Base-by-base conservation (phyloP, 2,329 filamentous ascomycete genomes). In the Colletotrichum sp. region DNA sequence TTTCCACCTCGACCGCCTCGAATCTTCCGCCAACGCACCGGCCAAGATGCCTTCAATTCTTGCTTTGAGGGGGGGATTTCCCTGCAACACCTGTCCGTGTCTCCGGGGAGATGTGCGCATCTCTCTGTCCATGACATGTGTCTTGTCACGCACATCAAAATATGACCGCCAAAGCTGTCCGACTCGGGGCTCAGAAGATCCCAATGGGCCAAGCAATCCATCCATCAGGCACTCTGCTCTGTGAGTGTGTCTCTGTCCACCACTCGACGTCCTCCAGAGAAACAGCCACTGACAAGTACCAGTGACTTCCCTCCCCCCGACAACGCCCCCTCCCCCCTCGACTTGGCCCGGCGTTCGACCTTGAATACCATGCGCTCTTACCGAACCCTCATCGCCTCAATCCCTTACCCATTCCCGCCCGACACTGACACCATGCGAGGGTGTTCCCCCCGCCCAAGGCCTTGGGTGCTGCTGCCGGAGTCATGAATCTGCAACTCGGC, bases 311-410 rank as follows among this genome's bases (percentile, higher is more conserved):
- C 27, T 43, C 54, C 33, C 33, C 62, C 24, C 71, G 54, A 73
- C 61, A 70, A 63, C 70, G 24, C 11, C 15, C 36, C 65, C 69
- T 31, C 54, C 24, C n/a, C 54, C 21, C 16, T 43, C 27, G 65
- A 55, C 54, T 58, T 65, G 38, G 43, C 38, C 62, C 68, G 36
- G 24, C 36, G 54, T 70, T 70, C 54, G 59, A 66, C 33, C 38
- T 73, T 61, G 54, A 73, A 73, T 66, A 29, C 71, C 61, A 73
- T 71, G 61, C 61, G 38, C 38, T 34, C 63, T 66, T 57, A 66
- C 47, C 43, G 63, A 24, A 38, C 58, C 59, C 51, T 33, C 43
- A 63, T 31, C 31, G 15, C 55, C 31, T 51, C 18, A 64, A 58
- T 43, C 36, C 59, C 31, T 65, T 33, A 61, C 38, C 66, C 66